These are phyloP conservation scores for Neophaeococcomyces mojaviensis DNA, from an alignment of 2,329 filamentous ascomycete species.

Conservation along the genomic window DNA sequence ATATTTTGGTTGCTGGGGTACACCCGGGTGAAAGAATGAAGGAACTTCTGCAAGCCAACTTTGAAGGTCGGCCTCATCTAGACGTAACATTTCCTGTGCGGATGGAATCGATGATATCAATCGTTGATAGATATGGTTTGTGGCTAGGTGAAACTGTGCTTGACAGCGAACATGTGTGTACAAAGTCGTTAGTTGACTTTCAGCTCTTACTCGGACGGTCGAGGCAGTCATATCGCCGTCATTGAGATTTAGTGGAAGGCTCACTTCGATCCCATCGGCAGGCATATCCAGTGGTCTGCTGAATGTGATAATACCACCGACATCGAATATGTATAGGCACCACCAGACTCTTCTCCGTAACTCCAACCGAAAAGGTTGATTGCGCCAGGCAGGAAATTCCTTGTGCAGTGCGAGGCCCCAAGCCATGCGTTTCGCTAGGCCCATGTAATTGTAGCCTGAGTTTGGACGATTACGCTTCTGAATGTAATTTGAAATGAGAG, in stretches of 20 bases:
- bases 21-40: conserved; percentile 30
- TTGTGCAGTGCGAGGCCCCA: conserved; percentile 43
- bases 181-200: conserved; percentile 7
- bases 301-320: conserved; percentile 15
- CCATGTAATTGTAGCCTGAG: conserved; percentile 45
- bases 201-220: background rate
- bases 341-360: conserved; percentile 13
- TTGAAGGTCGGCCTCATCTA: conserved; percentile 33
- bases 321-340: conserved; percentile 15
- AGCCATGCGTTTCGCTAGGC: conserved; percentile 44
- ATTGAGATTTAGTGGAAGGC: conserved; percentile 11
- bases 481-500: conserved; percentile 39
- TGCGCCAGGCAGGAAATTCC: conserved; percentile 25
- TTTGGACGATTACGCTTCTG: conserved; percentile 46
- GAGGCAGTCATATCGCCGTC: conserved; percentile 9
- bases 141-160: conserved; percentile 7
- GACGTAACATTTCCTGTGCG: conserved; percentile 32
- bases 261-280: conserved; percentile 11
- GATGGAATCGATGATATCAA: conserved; percentile 35
- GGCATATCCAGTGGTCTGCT: conserved; percentile 12
- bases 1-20: conserved; percentile 28
- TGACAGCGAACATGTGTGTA: conserved; percentile 9
- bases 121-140: conserved; percentile 33
- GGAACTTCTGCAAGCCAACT: conserved; percentile 35
- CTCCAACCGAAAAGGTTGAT: conserved; percentile 10